Evolutionary conservation across 2,329 filamentous ascomycete species (phyloP).

Genomic region (Phoma sp.): DNA sequence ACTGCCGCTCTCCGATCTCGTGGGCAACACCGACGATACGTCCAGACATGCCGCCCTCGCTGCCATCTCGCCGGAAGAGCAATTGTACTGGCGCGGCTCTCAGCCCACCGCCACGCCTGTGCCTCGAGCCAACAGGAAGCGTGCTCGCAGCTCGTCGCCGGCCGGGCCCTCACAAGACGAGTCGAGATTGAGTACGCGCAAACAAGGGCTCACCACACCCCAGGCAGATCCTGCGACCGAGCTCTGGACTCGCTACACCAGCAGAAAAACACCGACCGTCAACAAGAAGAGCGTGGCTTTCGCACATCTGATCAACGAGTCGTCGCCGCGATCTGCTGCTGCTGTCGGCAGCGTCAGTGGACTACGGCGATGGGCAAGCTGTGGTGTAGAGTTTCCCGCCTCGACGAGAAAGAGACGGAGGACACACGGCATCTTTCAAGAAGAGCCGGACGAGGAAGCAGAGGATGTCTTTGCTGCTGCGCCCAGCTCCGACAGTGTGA

Average conservation of each 20-base stretch:
- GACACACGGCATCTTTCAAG: slow-evolving; percentile 42
- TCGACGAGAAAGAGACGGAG: slow-evolving; percentile 51
- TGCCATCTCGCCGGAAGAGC: slow-evolving; percentile 64
- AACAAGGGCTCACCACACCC: slow-evolving; percentile 48
- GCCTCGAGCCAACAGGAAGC: slow-evolving; percentile 50
- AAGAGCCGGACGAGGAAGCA: slow-evolving; percentile 26
- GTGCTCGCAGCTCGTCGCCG: slow-evolving; percentile 56
- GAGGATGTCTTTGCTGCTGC: slow-evolving; percentile 40
- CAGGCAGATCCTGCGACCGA: slow-evolving; percentile 56
- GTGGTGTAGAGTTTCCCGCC: slow-evolving; percentile 56
- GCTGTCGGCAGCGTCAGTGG: slow-evolving; percentile 55
- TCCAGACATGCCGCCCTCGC: slow-evolving; percentile 55
- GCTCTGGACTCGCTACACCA: slow-evolving; percentile 55
- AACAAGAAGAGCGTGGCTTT: slow-evolving; percentile 48
- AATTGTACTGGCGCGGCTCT: slow-evolving; percentile 63
- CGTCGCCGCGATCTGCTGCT: slow-evolving; percentile 53
- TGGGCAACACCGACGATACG: slow-evolving; percentile 65
- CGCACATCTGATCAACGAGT: slow-evolving; percentile 53
- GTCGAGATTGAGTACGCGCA: slow-evolving; percentile 30
- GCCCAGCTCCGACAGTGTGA: slow-evolving; percentile 40
- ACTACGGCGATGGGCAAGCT: slow-evolving; percentile 58
- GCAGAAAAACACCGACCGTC: slow-evolving; percentile 43
- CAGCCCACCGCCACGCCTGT: slow-evolving; percentile 53
- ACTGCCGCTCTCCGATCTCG: slow-evolving; percentile 65
- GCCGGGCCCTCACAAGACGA: slow-evolving; percentile 49